These are phyloP conservation scores for Euphorbia pulcherrima DNA, from an alignment of 345 rosid genomes.

Conservation along the genomic window DNA sequence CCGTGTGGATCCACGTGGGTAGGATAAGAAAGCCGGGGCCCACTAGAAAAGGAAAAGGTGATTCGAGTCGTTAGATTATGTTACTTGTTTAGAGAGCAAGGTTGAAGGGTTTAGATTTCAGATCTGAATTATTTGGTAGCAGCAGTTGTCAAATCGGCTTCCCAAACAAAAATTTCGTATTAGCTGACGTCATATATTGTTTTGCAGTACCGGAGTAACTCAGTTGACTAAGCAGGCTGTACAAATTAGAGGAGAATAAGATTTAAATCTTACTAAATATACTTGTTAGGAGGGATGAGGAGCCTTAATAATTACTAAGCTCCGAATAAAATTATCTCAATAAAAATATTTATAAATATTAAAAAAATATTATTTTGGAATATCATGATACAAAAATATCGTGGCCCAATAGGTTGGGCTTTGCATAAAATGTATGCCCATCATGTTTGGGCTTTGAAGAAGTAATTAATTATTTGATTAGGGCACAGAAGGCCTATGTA, in stretches of 20 bases:
- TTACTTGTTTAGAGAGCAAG: background rate
- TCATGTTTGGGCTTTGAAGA: background rate
- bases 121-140: background rate
- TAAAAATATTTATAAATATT: too few species aligned
- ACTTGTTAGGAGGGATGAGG: too few species aligned
- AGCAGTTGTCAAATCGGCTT: constrained; percentile 12
- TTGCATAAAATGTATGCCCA: background rate
- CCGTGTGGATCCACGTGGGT: constrained; percentile 28
- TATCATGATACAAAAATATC: background rate
- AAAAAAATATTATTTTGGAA: background rate
- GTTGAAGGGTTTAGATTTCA: constrained; percentile 13
- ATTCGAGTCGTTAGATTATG: constrained; percentile 9
- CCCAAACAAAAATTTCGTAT: background rate
- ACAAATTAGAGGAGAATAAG: too few species aligned
- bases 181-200: background rate
- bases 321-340: too few species aligned
- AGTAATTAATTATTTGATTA: background rate
- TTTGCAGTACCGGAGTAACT: too few species aligned
- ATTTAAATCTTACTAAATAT: too few species aligned
- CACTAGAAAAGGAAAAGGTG: background rate
- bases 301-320: too few species aligned
- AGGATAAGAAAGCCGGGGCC: constrained; percentile 4
- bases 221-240: too few species aligned
- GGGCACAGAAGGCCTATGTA: background rate
- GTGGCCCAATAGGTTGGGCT: background rate